Base-by-base conservation (phyloP, 1,139 yeast species). In the Suhomyces bribrorum region DNA sequence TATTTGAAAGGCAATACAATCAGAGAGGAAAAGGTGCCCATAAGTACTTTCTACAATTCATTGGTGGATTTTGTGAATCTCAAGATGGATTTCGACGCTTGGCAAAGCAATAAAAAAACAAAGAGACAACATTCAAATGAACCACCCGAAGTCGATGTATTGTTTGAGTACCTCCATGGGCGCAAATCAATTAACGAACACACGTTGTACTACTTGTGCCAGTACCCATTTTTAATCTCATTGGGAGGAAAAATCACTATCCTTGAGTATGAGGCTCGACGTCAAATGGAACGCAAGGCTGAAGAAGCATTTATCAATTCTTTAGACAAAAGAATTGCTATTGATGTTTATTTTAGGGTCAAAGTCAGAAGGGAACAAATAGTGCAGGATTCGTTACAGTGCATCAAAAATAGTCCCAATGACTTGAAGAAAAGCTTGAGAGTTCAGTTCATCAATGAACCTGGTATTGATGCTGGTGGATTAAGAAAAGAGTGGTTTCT, bases 381-480 rank as follows among this genome's bases (percentile, higher is more conserved):
- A 5, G 76, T 88, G 0, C 77, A 75, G 34, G 98, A 92, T 58
- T 87, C 97, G 1, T 62, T 92, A 25, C 65, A 72, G n/a, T 72
- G 79, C 40, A 80, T 90, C 26, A 77, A 78, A 39, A 55, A 62
- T 8, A 78, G 82, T 50, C 78, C 75, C 31, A 61, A 62, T 9
- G 88, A 86, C 50, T 67, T 90, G 44, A 82, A 84, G 53, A 90
- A 89, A 56, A 77, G 88, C 3, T 62, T 90, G 20, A 73, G 80
- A 46, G 84, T 92, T 9, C 90, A 86, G 51, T 92, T 92, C 58
- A 61, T 83, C 3, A 82, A 82, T 38, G 97, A 92, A 54, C 94
- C 92, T 0, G 97, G 97, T 0, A 75, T 90, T 15, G 98, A 92
- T 65, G 97, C 89, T 0, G 98, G 97, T 1, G 98, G 98, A 0